phyloP scores from a whole-genome alignment of 2,329 filamentous ascomycete genomes.

The Ceratocystis harringtonii region DNA sequence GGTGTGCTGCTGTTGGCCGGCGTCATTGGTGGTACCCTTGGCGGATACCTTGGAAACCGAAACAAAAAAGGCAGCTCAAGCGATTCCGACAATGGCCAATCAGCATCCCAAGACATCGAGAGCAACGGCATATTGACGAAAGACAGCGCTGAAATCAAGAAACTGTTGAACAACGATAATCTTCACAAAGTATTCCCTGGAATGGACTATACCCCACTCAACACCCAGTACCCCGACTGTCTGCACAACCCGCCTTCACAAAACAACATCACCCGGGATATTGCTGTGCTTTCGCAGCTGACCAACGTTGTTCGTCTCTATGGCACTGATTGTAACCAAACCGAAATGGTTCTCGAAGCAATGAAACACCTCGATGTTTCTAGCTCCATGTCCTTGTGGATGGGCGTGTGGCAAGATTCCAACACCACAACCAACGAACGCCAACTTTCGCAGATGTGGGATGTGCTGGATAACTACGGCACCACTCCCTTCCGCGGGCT shows the following conservation, averaged over 20 bases:
- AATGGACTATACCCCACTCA: constrained; percentile 87
- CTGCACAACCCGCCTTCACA: constrained; percentile 63
- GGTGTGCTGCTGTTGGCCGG: constrained; percentile 51
- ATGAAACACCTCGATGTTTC: constrained; percentile 60
- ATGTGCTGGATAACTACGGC: constrained; percentile 57
- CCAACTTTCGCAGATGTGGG: constrained; percentile 72
- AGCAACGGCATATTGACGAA: constrained; percentile 57
- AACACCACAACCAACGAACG: constrained; percentile 72
- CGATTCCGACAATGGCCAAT: constrained; percentile 26
- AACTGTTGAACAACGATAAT: constrained; percentile 61
- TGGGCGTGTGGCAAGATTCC: constrained; percentile 82
- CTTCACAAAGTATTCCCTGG: constrained; percentile 90
- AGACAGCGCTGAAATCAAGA: constrained; percentile 65
- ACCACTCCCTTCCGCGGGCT: constrained; percentile 60
- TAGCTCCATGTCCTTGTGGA: constrained; percentile 68
- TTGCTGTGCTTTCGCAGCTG: constrained; percentile 78
- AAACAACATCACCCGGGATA: constrained; percentile 84
- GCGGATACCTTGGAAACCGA: constrained; percentile 50
- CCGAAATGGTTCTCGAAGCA: constrained; percentile 77
- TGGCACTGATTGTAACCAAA: constrained; percentile 95
- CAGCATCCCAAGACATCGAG: constrained; percentile 43
- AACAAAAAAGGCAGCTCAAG: constrained; percentile 22
- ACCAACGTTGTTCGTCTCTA: constrained; percentile 82
- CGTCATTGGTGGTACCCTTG: constrained; percentile 59
- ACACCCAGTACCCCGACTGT: constrained; percentile 80